A percentile compares a stretch with the other conserved stretches of the same genome.
These are phyloP conservation scores for Neurospora tetraspora DNA, from an alignment of 495 filamentous ascomycete genomes.

Conservation along the genomic window DNA sequence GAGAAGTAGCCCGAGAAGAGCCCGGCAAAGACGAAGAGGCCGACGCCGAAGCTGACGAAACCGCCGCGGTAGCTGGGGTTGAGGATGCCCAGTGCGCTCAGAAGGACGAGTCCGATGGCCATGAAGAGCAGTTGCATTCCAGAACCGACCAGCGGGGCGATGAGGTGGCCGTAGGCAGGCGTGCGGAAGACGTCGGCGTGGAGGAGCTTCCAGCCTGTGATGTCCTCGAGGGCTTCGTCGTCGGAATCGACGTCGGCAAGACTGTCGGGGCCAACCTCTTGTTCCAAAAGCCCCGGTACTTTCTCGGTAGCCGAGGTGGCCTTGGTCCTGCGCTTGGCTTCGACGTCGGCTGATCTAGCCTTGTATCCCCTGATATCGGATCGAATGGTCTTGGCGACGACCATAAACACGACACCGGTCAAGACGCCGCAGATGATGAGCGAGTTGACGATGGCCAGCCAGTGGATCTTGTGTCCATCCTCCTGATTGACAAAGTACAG, in stretches of 20 bases:
- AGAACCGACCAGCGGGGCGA: constrained; percentile 80
- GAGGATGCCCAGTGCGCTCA: constrained; percentile 73
- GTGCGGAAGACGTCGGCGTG: constrained; percentile 89
- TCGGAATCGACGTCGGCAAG: constrained; percentile 54
- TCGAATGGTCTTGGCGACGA: constrained; percentile 71
- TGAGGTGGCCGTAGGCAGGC: constrained; percentile 61
- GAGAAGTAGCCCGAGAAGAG: constrained; percentile 92
- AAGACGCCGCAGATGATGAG: constrained; percentile 76
- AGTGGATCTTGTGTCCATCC: constrained; percentile 76
- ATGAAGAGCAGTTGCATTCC: constrained; percentile 88
- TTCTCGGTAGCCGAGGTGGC: constrained; percentile 18
- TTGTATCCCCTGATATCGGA: constrained; percentile 69
- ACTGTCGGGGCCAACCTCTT: constrained; percentile 47
- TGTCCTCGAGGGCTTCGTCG: constrained; percentile 72
- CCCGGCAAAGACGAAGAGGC: constrained; percentile 81
- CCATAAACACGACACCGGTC: constrained; percentile 76
- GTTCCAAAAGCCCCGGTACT: constrained; percentile 49
- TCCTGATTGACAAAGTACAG: constrained; percentile 89
- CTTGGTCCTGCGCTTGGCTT: constrained; percentile 35
- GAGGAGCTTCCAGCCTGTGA: constrained; percentile 89
- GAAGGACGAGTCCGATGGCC: constrained; percentile 63
- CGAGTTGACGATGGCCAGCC: constrained; percentile 89
- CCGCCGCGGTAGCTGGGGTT: constrained; percentile 91
- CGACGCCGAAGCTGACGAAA: constrained; percentile 79
- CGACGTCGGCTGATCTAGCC: constrained; percentile 17